phyloP scores from a whole-genome alignment of 345 rosid species.

The thale cress (Arabidopsis thaliana) region TAIR10.1 NC_003071.7:15911001-15911500 shows the following conservation, averaged over 20 bases:
- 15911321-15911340: conserved; percentile 62
- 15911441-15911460: conserved; percentile 72
- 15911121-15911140: conserved; percentile 94
- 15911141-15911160: conserved; percentile 46
- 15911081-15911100: conserved; percentile 95
- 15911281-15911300: conserved; percentile 83
- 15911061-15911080: conserved; percentile 95
- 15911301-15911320: conserved; percentile 60
- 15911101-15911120: conserved; percentile 96
- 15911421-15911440: conserved; percentile 88
- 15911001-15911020: conserved; percentile 88
- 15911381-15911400: conserved; percentile 76
- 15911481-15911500: conserved; percentile 13
- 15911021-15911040: conserved; percentile 77
- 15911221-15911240: conserved; percentile 22
- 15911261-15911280: conserved; percentile 88
- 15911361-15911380: conserved; percentile 56
- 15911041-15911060: conserved; percentile 93
- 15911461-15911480: conserved; percentile 29
- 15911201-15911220: conserved; percentile 7
- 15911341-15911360: conserved; percentile 2
- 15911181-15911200: background rate
- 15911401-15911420: conserved; percentile 87
- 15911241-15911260: conserved; percentile 91
- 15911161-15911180: conserved; percentile 1